Evolutionary conservation across 768 basidiomycete species (phyloP), one percentile per base, ranked within the genome.

Genomic region (Amanita polypyramis): DNA sequence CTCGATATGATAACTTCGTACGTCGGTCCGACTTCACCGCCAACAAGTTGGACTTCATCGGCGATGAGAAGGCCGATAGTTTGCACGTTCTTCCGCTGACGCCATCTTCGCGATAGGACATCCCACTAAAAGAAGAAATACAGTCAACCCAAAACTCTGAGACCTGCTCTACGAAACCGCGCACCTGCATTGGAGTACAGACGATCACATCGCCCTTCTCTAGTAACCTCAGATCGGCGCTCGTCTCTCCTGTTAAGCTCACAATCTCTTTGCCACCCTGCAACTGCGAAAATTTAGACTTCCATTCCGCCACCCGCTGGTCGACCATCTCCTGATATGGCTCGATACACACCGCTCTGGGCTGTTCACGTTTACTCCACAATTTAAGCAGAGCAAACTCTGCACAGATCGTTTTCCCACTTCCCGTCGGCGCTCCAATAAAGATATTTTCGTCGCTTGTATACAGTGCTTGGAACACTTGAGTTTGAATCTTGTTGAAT

Each of bases 401-500:
- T 0, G 94, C 96, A 55, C 92, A 95, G 35, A 98, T 85, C 0
- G 95, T 98, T 74, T 99, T 98, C 10, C 96, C 95, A 43, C 87
- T 91, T 19, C 96, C 95, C 0, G 96, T 93, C 0, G 96, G 95
- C 0, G 95, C 96, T 15, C 93, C 94, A 49, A 99, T 82, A 60
- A 98, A 94, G 35, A 95, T 85, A 56, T 95, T 98, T 59, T 98
- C 96, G 58, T 97, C 94, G 0, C 91, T 83, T 0, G 89, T 92
- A 62, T 97, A 99, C 0, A 99, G 73, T 0, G 95, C 94, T 57
- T 97, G 93, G 83, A 99, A 98, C 38, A 96, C 94, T 65, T 98
- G 96, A 0, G 92, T 98, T 62, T 98, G 96, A 52, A 98, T 97
- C 66, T 97, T 99, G 77, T 98, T 98, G 74, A 97, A 98, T 0